Conservation (phyloP, 2,329 filamentous ascomycete species). For the Calonectria naviculata region DNA sequence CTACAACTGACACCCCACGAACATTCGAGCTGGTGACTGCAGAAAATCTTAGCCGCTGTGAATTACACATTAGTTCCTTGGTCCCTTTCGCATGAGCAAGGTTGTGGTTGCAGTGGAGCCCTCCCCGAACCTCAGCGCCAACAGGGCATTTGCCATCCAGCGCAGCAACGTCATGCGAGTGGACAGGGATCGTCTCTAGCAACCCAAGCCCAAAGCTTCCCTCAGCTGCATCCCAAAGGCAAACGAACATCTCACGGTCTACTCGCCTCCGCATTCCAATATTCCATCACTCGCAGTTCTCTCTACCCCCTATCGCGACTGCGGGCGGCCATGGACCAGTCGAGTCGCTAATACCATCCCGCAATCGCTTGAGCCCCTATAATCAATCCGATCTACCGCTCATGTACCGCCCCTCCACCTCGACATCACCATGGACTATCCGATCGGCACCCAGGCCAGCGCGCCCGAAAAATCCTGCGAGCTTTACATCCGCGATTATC, state of each 20-base stretch:
- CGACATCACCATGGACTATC: constrained; percentile 59
- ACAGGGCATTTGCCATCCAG: constrained; percentile 12
- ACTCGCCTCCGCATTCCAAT: not conserved
- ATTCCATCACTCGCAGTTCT: not conserved
- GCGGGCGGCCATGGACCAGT: constrained; percentile 30
- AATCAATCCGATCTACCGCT: constrained; percentile 19
- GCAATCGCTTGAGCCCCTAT: constrained; percentile 22
- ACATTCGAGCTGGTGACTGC: not conserved
- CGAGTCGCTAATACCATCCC: constrained; percentile 23
- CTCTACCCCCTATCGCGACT: not conserved
- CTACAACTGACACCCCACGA: not conserved
- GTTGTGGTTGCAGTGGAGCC: constrained; percentile 9
- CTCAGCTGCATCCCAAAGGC: constrained; percentile 12
- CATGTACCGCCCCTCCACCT: constrained; percentile 23
- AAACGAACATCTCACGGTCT: constrained; percentile 4
- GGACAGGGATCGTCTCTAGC: constrained; percentile 19
- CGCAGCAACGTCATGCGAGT: constrained; percentile 28
- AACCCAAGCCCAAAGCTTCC: constrained; percentile 24
- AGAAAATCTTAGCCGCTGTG: not conserved
- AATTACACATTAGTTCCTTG: not conserved
- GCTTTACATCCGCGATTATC: constrained; percentile 87
- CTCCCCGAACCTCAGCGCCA: not conserved
- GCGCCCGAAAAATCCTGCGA: constrained; percentile 74
- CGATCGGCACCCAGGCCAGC: constrained; percentile 56
- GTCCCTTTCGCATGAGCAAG: not conserved